Percentiles rank a stretch among this genome's conserved stretches.
Evolutionary conservation across 768 basidiomycete genomes (phyloP).

Genomic region (Candolleomyces eurysporus): DNA sequence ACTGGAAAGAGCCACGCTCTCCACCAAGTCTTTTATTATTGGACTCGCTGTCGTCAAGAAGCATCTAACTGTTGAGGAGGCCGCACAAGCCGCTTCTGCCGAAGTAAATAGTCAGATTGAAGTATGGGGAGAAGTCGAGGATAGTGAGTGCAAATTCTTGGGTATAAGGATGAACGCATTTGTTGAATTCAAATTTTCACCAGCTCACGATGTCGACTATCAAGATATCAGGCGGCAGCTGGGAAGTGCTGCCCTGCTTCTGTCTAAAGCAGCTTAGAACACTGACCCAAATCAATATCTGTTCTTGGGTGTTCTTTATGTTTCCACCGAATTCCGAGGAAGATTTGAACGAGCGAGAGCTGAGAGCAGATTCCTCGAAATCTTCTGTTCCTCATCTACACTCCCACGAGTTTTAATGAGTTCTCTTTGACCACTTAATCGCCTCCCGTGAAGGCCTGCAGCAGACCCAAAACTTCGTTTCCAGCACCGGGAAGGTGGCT

Average conservation of each 20-base stretch:
- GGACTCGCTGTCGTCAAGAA: constrained; percentile 80
- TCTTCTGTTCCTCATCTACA: not conserved
- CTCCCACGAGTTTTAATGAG: not conserved
- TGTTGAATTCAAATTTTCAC: constrained; percentile 7
- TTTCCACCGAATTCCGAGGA: not conserved
- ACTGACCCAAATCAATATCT: not conserved
- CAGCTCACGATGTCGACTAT: constrained; percentile 98
- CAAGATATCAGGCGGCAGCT: constrained; percentile 88
- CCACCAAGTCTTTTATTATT: constrained; percentile 89
- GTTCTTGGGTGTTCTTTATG: not conserved
- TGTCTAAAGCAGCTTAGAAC: constrained; percentile 15
- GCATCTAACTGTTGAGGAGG: constrained; percentile 76
- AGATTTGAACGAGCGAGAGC: not conserved
- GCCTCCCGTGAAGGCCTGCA: constrained; percentile 4
- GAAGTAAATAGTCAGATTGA: constrained; percentile 96
- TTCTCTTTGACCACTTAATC: not conserved
- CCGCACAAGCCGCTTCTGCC: constrained; percentile 80
- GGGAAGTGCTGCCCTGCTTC: constrained; percentile 41
- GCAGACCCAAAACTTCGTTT: not conserved
- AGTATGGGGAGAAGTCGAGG: constrained; percentile 99
- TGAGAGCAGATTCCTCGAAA: no score
- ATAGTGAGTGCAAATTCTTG: constrained; percentile 64
- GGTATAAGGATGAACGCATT: not conserved
- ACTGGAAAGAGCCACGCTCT: constrained; percentile 87
- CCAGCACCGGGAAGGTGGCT: not conserved